Percentiles rank a stretch among this genome's conserved stretches.
Conservation (phyloP, 202 grass and related monocot species). For the Musa balbisiana region DNA sequence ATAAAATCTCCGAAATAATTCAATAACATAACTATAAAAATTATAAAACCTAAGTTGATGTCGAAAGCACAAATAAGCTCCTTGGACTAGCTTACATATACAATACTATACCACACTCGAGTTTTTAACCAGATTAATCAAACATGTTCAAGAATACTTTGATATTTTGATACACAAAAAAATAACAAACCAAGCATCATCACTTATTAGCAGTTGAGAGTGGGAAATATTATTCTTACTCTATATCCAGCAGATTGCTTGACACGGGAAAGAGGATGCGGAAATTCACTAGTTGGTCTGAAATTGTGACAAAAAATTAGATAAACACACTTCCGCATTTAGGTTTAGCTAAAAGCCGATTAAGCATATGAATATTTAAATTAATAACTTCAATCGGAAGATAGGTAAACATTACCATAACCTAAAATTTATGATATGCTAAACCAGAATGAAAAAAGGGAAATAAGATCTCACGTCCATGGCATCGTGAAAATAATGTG, state of each 20-base stretch:
- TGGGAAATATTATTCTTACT: conserved; percentile 29
- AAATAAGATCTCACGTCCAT: conserved; percentile 70
- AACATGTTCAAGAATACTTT: no score
- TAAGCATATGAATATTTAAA: background rate
- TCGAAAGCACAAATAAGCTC: background rate
- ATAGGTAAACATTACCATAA: background rate
- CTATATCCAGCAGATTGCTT: conserved; percentile 82
- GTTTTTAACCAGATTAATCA: background rate
- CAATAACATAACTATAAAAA: no score
- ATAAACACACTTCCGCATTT: background rate
- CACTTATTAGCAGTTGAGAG: no score
- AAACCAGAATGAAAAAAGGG: background rate
- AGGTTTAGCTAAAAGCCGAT: background rate
- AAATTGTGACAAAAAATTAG: background rate
- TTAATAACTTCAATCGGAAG: background rate
- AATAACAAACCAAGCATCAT: background rate
- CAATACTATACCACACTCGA: no score
- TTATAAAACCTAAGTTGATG: background rate
- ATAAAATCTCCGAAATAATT: background rate
- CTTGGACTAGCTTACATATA: no score
- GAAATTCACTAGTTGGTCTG: conserved; percentile 97
- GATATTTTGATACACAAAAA: no score
- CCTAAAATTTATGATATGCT: background rate
- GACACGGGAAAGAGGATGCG: conserved; percentile 91
- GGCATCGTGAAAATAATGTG: conserved; percentile 99